Conservation (phyloP, 306 rosid species). For the Casuarina cunninghamiana region DNA sequence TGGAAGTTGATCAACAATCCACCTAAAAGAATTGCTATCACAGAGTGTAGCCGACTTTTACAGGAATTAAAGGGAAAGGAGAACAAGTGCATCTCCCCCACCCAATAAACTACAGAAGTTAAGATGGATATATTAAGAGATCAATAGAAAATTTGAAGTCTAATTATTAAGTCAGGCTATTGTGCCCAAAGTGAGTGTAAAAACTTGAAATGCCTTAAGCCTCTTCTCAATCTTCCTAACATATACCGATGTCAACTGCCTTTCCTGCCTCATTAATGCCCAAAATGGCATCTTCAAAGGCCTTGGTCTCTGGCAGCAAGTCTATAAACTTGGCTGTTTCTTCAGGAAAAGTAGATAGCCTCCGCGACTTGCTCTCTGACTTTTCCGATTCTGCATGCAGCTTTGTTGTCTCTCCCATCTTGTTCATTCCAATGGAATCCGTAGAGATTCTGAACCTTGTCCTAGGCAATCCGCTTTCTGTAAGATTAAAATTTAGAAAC, state of each 20-base stretch:
- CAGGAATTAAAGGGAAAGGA: constrained; percentile 47
- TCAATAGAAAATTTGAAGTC: background rate
- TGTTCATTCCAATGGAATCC: constrained; percentile 43
- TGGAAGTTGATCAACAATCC: no score
- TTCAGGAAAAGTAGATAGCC: constrained; percentile 45
- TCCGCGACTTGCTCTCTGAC: constrained; percentile 65
- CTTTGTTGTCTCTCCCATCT: constrained; percentile 32
- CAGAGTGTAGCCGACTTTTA: constrained; percentile 16
- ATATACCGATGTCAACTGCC: constrained; percentile 17
- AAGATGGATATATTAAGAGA: background rate
- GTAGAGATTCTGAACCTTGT: constrained; percentile 84
- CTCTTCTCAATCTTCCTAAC: constrained; percentile 69
- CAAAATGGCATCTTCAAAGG: constrained; percentile 89
- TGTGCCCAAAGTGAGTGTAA: constrained; percentile 82
- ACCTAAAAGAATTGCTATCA: constrained; percentile 3
- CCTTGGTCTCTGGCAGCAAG: constrained; percentile 71
- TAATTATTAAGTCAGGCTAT: constrained; percentile 53
- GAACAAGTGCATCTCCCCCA: constrained; percentile 97
- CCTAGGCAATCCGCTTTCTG: constrained; percentile 20
- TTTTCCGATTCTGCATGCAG: constrained; percentile 30
- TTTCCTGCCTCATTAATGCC: constrained; percentile 43
- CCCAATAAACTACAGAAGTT: constrained; percentile 41
- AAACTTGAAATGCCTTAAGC: constrained; percentile 85
- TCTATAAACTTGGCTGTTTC: constrained; percentile 37
- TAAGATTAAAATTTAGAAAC: no score